Conservation (phyloP, 495 filamentous ascomycete species). For the Copromyces sp. region DNA sequence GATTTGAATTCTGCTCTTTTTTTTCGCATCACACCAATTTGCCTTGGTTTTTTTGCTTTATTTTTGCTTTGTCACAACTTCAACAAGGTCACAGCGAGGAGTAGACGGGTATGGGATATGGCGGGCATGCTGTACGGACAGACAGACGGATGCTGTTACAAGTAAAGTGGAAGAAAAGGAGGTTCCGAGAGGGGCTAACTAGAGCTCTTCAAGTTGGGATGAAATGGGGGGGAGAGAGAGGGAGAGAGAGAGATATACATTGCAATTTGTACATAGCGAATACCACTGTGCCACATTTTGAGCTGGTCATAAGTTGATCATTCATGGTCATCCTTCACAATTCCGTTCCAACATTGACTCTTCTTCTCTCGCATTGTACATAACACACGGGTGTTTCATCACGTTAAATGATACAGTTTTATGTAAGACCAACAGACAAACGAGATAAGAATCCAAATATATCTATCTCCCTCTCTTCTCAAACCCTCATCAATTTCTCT, state of each 20-base stretch:
- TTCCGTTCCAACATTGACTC: neutral
- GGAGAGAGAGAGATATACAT: neutral
- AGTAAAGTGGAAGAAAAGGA: neutral
- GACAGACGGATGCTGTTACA: neutral
- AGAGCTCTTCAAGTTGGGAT: neutral
- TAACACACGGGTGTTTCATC: neutral
- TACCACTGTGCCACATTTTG: neutral
- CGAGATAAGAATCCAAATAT: neutral
- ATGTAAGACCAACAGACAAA: neutral
- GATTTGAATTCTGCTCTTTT: neutral
- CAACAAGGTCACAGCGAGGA: neutral
- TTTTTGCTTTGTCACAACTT: neutral
- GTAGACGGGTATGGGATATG: neutral
- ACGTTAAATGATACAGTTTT: too few relatives aligned
- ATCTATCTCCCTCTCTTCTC: neutral
- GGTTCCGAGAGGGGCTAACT: neutral
- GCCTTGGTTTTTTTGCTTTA: neutral
- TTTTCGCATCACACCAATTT: neutral
- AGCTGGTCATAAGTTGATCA: neutral
- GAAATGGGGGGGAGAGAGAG: neutral
- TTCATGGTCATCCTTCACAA: neutral
- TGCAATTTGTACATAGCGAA: neutral
- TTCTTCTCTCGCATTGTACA: neutral
- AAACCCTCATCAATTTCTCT: too few relatives aligned
- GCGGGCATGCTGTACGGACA: neutral